Base-by-base conservation (phyloP, 2,329 filamentous ascomycete genomes). In the Clarireedia monteithiana region DNA sequence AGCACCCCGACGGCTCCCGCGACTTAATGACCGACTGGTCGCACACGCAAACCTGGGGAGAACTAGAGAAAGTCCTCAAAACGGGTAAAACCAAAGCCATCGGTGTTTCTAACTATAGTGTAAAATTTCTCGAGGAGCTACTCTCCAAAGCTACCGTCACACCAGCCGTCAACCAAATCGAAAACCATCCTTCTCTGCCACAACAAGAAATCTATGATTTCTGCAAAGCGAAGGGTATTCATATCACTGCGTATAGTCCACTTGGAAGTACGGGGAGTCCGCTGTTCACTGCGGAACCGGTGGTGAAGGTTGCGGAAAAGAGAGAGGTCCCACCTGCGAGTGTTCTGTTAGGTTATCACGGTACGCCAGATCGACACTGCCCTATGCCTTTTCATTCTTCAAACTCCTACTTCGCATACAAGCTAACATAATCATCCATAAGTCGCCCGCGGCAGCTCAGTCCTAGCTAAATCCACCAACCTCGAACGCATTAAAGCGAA, bases 41-140 rank as follows among this genome's bases (percentile, higher is more conserved):
- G 64, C 88, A 92, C 70, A 74, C 88, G 61, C 78, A 88, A 58
- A 89, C 87, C 50, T 95, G 88, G 87, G 85, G 85, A 73, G 80
- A 79, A 69, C 84, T 90, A 79, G 87, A 90, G 75, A 78, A 77
- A 60, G 74, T 89, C 5, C 73, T 86, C 5, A 71, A 71, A 6
- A 78, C 80, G 0, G 83, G 83, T 62, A 85, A 83, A 71, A 71
- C 76, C 39, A 74, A 67, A 56, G 66, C 68, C 3, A 73, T 74
- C 49, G 82, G 83, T 40, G 76, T 73, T 47, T 65, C 67, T 24
- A 73, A 73, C 60, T 73, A 69, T 60, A 66, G 66, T 20, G 59
- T 66, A 40, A 54, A 58, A 53, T 68, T 72, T 53, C 58, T 75
- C 6, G 60, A 70, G 49, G 62, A 70, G 34, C 61, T 75, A 14